Evolutionary conservation across 2,329 filamentous ascomycete genomes (phyloP), one percentile per base, ranked within the genome.

Genomic region (Penicillium freii): DNA sequence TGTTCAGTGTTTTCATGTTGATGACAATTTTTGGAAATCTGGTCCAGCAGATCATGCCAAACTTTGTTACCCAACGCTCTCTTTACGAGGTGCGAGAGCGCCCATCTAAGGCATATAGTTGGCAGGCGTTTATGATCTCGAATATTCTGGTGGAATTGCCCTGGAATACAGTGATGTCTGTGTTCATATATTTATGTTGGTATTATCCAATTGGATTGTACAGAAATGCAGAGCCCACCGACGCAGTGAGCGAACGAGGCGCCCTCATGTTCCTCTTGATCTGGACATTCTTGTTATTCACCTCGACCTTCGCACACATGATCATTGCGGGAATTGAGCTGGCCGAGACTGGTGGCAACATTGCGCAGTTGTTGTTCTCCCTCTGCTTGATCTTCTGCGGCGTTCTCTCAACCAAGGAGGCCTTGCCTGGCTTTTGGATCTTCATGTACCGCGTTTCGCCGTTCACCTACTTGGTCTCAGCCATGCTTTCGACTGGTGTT

Each of bases 1-100:
- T 93, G 81, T 95, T 95, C 71, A 83, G 86, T 70, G 88, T 94
- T 62, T 95, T 95, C 81, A 89, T 93, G 82, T 77, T 93, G 51
- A 79, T 79, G 63, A 76, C 78, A 3, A 77, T 82, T 38, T 84
- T 84, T 69, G 81, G 82, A 1, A 80, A 78, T 4, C 68, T 84
- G 19, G 80, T 82, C 1, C 80, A 84, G 63, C 81, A 81, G 73
- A 75, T 74, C 40, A 82, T 83, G 73, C 82, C 82, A 0, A 73
- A 80, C 13, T 84, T 84, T 66, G 75, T 83, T 29, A 80, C 76
- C 0, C 81, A 84, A 64, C 77, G 82, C 33, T 76, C 80, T 1
- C 71, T 85, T 4, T 84, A 84, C 70, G 82, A 84, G 71, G 80
- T 80, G 9, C 80, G 82, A 44, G 82, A 85, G 65, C 76, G 81